Evolutionary conservation across 495 filamentous ascomycete species (phyloP).

Genomic region (Pseudevernia furfuracea): DNA sequence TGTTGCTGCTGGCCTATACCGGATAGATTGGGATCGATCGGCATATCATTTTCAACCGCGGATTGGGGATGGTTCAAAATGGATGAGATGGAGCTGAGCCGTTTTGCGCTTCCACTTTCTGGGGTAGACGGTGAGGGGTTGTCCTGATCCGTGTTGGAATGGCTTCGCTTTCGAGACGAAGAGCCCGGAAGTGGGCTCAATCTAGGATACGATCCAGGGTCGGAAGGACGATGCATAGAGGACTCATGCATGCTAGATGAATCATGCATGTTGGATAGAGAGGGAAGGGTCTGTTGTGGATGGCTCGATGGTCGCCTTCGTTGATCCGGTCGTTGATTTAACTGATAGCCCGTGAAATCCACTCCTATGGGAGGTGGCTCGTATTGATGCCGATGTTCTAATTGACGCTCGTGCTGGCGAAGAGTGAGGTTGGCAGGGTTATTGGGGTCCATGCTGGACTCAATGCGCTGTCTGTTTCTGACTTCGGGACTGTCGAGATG

Average conservation of each 20-base stretch:
- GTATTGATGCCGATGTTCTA: constrained; percentile 34
- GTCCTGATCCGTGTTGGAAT: constrained; percentile 33
- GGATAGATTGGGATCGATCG: constrained; percentile 42
- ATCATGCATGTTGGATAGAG: constrained; percentile 37
- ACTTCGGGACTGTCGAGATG: constrained; percentile 35
- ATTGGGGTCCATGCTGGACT: constrained; percentile 43
- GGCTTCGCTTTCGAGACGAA: constrained; percentile 40
- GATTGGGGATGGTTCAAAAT: constrained; percentile 58
- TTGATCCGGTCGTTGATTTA: constrained; percentile 22
- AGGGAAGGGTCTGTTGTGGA: constrained; percentile 36
- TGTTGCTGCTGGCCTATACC: constrained; percentile 32
- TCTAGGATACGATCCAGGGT: constrained; percentile 29
- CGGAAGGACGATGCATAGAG: constrained; percentile 29
- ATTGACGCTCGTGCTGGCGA: constrained; percentile 43
- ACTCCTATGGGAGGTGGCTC: constrained; percentile 40
- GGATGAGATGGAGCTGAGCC: constrained; percentile 71
- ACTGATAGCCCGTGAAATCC: constrained; percentile 44
- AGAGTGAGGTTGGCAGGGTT: constrained; percentile 55
- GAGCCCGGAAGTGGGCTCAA: constrained; percentile 33
- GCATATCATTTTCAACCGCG: constrained; percentile 38
- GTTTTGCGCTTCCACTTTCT: constrained; percentile 41
- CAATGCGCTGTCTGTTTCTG: constrained; percentile 39
- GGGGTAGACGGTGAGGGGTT: constrained; percentile 37
- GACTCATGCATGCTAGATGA: constrained; percentile 38
- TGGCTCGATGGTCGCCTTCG: constrained; percentile 26